Conservation (phyloP, 345 rosid genomes). For the Diplotaxis tenuifolia region DNA sequence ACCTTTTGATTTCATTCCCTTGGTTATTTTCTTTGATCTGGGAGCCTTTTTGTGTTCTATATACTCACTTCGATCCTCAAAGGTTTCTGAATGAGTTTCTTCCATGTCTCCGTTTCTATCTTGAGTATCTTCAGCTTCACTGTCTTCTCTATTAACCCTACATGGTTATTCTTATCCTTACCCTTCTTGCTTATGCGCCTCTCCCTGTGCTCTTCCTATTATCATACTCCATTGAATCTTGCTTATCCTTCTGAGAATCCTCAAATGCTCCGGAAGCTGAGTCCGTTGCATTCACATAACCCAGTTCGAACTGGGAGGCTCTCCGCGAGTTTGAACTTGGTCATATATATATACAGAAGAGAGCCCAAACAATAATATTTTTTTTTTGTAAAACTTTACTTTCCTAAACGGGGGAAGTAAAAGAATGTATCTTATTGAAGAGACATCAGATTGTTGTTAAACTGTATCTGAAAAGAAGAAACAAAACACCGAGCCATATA, state of each 20-base stretch:
- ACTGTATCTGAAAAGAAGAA: neutral
- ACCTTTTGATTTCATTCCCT: conserved; percentile 81
- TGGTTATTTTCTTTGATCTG: conserved; percentile 58
- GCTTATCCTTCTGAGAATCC: conserved; percentile 26
- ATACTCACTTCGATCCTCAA: conserved; percentile 35
- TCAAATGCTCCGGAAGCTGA: too few relatives aligned
- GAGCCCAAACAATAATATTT: neutral
- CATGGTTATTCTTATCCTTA: conserved; percentile 14
- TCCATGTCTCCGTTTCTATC: conserved; percentile 19
- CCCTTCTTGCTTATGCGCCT: conserved; percentile 34
- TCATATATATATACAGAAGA: too few relatives aligned
- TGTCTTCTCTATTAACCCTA: neutral
- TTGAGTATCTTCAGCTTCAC: conserved; percentile 38
- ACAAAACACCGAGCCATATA: conserved; percentile 14
- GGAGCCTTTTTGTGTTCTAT: conserved; percentile 41
- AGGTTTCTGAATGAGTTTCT: conserved; percentile 6
- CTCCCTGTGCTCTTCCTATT: conserved; percentile 33
- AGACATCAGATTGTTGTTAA: conserved; percentile 20
- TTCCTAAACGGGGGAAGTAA: neutral
- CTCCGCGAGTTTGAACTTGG: too few relatives aligned
- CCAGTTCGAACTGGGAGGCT: too few relatives aligned
- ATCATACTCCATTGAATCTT: conserved; percentile 25
- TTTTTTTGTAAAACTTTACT: neutral
- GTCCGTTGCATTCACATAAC: too few relatives aligned
- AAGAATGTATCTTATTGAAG: conserved; percentile 2